Conservation (phyloP, 768 basidiomycete genomes). For the Naematelia aurantialba region DNA sequence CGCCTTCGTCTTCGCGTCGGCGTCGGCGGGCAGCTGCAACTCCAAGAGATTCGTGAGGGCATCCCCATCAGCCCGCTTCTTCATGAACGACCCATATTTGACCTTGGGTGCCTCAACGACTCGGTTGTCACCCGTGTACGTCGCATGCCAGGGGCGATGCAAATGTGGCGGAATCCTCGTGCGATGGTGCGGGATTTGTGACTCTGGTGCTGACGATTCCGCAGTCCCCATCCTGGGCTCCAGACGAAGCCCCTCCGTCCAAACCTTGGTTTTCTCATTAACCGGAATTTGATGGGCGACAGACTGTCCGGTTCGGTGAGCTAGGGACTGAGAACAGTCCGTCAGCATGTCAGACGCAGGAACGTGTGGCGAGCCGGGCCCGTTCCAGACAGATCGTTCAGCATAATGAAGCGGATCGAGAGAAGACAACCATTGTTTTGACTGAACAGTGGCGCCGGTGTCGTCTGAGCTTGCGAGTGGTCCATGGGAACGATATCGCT, state of each 20-base stretch:
- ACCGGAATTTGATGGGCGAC: conserved; percentile 41
- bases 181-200: conserved; percentile 21
- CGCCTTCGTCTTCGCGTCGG: conserved; percentile 43
- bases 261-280: conserved; percentile 38
- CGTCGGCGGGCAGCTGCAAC: conserved; percentile 34
- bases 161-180: conserved; percentile 45
- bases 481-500: neutral
- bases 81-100: conserved; percentile 46
- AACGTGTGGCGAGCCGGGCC: conserved; percentile 68
- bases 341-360: conserved; percentile 77
- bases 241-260: conserved; percentile 51
- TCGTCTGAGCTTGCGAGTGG: conserved; percentile 52
- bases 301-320: conserved; percentile 53
- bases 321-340: conserved; percentile 72
- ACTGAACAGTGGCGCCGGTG: conserved; percentile 64
- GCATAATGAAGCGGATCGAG: conserved; percentile 51
- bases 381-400: conserved; percentile 68
- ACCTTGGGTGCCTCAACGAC: conserved; percentile 27
- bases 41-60: conserved; percentile 36
- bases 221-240: conserved; percentile 44
- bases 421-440: conserved; percentile 29
- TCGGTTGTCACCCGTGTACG: conserved; percentile 32
- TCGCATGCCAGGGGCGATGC: conserved; percentile 44
- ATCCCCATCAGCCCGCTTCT: conserved; percentile 25
- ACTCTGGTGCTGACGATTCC: neutral